Evolutionary conservation across 148 eudicot species (phyloP).

Genomic region (Amaranthus hypochondriacus): DNA sequence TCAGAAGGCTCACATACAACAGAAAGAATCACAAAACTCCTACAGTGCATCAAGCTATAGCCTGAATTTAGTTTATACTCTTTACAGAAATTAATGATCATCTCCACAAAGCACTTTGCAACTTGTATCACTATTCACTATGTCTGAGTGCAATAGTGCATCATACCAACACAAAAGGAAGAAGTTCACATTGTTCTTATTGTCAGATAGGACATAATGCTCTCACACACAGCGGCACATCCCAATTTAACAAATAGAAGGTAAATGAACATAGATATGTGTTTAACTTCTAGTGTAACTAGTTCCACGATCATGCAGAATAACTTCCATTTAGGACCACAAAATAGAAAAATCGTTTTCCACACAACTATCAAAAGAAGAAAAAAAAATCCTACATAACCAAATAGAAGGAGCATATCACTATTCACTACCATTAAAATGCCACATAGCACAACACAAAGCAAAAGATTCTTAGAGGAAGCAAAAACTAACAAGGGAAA

Average conservation of each 20-base stretch:
- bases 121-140: neutral
- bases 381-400: neutral
- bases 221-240: neutral
- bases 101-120: neutral
- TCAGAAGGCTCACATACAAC: neutral
- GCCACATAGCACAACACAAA: neutral
- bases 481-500: neutral
- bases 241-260: neutral
- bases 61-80: conserved; percentile 3
- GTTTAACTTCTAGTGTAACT: neutral
- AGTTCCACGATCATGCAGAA: neutral
- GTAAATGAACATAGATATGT: neutral
- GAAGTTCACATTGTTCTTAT: neutral
- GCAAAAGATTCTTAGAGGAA: neutral
- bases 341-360: neutral
- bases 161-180: no score
- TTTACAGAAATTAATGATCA: neutral
- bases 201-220: neutral
- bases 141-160: no score
- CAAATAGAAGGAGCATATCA: neutral
- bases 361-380: neutral
- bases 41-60: neutral
- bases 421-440: neutral
- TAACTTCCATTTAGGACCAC: neutral
- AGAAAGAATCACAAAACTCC: neutral